Conservation (phyloP, 2,329 filamentous ascomycete genomes). For the Capronia epimyces region DNA sequence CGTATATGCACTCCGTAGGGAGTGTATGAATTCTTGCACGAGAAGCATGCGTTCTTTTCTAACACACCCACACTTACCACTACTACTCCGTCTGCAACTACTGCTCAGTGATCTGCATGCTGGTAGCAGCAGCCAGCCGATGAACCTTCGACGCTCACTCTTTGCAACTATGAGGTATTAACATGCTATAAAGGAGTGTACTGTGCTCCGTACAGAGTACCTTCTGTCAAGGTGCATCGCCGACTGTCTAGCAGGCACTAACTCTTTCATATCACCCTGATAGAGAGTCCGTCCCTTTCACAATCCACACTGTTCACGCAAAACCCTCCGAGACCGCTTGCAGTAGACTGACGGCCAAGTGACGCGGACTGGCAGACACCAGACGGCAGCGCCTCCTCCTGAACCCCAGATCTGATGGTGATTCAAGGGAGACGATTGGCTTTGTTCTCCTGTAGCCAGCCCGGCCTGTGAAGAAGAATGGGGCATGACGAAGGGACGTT, state of each 20-base stretch:
- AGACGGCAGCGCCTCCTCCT: neutral
- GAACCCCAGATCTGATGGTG: neutral
- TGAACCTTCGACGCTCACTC: too few species aligned
- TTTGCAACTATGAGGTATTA: neutral
- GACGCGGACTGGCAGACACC: conserved; percentile 1
- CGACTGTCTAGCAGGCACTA: too few species aligned
- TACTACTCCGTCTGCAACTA: neutral
- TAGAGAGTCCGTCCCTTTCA: neutral
- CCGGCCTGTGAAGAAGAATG: neutral
- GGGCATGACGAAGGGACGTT: neutral
- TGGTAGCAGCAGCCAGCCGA: too few species aligned
- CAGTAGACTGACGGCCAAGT: neutral
- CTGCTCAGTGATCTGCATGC: too few species aligned
- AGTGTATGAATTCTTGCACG: too few species aligned
- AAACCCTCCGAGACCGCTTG: conserved; percentile 1
- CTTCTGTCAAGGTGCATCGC: too few species aligned
- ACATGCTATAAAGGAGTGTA: too few species aligned
- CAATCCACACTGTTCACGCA: neutral
- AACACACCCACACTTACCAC: too few species aligned
- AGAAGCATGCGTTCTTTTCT: too few species aligned
- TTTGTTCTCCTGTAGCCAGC: neutral
- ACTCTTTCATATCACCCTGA: neutral
- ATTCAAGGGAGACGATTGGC: neutral
- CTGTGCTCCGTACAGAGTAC: too few species aligned
- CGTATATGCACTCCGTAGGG: too few species aligned